Percentiles rank a stretch among this genome's conserved stretches.
Conservation (phyloP, 441 rosid species). For the Macaranga tanarius region DNA sequence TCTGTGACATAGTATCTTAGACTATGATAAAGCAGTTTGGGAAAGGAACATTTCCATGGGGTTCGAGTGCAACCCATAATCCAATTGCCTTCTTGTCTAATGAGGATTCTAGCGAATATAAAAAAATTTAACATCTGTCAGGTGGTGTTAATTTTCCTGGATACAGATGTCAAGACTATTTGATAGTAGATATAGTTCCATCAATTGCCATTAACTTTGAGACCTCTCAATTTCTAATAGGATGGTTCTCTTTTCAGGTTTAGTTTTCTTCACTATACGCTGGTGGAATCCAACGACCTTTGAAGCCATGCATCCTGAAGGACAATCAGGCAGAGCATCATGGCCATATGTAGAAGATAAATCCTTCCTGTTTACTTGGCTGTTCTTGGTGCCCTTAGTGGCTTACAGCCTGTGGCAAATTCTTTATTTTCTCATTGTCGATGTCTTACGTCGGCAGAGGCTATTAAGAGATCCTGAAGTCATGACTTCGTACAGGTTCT, state of each 20-base stretch:
- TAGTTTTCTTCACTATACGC: constrained; percentile 93
- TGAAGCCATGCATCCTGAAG: constrained; percentile 88
- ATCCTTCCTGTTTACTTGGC: constrained; percentile 75
- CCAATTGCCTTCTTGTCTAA: neutral
- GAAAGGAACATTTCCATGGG: neutral
- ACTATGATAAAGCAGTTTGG: neutral
- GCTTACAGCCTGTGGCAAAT: constrained; percentile 89
- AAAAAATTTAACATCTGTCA: neutral
- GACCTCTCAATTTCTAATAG: constrained; percentile 10
- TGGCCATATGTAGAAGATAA: constrained; percentile 94
- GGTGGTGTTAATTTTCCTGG: neutral
- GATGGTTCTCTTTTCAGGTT: constrained; percentile 45
- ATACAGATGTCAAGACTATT: neutral
- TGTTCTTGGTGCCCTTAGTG: constrained; percentile 77
- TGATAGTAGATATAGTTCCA: neutral
- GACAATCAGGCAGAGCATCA: constrained; percentile 54
- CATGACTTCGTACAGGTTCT: constrained; percentile 94
- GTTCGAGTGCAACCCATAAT: neutral
- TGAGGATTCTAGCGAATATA: neutral
- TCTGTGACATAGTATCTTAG: neutral
- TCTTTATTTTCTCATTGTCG: constrained; percentile 84
- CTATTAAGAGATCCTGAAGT: constrained; percentile 95
- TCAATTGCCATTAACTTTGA: constrained; percentile 7
- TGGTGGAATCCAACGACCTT: constrained; percentile 97
- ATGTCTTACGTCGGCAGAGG: constrained; percentile 88